Evolutionary conservation across 768 basidiomycete species (phyloP), one percentile per base, ranked within the genome.

Genomic region (Termitomyces sp.): DNA sequence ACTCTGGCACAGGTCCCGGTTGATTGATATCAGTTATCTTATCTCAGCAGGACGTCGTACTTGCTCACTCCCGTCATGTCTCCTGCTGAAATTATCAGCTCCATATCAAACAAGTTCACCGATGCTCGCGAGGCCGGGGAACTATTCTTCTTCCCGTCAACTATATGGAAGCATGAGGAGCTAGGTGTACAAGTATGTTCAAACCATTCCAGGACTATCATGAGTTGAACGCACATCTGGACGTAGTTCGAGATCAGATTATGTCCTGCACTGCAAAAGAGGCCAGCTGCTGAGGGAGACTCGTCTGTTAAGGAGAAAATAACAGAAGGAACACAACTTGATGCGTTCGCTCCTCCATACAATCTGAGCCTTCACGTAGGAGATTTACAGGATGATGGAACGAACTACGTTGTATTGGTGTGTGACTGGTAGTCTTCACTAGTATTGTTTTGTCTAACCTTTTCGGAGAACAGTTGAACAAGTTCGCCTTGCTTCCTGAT

Each of bases 301-400:
- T 59, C 65, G 56, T 50, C 59, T 54, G 62, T 54, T 54, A 61
- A 71, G 60, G 41, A 66, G 31, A 67, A 69, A 43, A 58, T 65
- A 42, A 62, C 46, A 19, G 59, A 70, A 58, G 66, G 68, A 50
- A 71, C 69, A 55, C 76, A 75, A 42, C 65, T 62, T 23, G 85
- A 94, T 65, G 93, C 93, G 0, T 96, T 98, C 69, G 73, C 80
- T n/a, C 90, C 92, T 5, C 95, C 95, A 5, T 97, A 95, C 67
- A 83, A 83, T 48, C 77, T 81, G 8, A 85, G 87, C 53, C 76
- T 98, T 14, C 81, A 82, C 62, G 73, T 97, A 1, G 93, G 91
- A 0, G 87, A 90, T 60, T 68, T 96, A 49, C 79, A 77, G 51
- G 85, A 87, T 56, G 83, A 80, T 43, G 77, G 75, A 10, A 76